Evolutionary conservation across 495 filamentous ascomycete genomes (phyloP), one percentile per base, ranked within the genome.

Genomic region (Trichoderma orchidacearum): DNA sequence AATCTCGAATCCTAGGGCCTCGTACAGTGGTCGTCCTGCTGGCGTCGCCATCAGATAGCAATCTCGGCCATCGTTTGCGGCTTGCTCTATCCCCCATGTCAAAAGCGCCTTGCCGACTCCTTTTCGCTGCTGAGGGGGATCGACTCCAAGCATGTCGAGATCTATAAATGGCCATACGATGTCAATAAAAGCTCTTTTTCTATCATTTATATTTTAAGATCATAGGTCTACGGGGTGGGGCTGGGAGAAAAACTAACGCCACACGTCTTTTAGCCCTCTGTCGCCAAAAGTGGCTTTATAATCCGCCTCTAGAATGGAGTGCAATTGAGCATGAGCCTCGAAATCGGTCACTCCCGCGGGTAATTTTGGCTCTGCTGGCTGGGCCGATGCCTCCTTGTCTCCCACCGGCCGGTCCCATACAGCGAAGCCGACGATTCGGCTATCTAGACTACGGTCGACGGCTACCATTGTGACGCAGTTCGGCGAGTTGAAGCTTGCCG

Each of bases 31-130:
- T 38, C 53, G 28, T 23, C 53, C 53, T 18, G 35, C 25, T 23
- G 53, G 53, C 5, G 53, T 55, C 12, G 53, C 53, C 31, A 55
- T 55, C 1, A 55, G 31, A 13, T 38, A 55, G 15, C 31, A 32
- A 21, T 32, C 29, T 36, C 31, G 25, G 31, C 30, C 53, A 1
- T 17, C 53, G 5, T 38, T 55, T 12, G 53, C 27, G 5, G 53
- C 53, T 27, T 55, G 29, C 6, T 23, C 30, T 12, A 55, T 38
- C 15, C 53, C 53, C 53, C 53, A 55, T 55, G 31, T 21, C 11
- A 55, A 23, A n/a, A 55, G 53, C 13, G 35, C 31, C 31, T 28
- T 32, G 53, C 53, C 53, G 2, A 38, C 30, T 27, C 53, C 53
- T 11, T 30, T 36, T 23, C 53, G 29, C 27, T 35, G 28, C 9